Base-by-base conservation (phyloP, 2,329 filamentous ascomycete genomes). In the Talaromyces sp. region DNA sequence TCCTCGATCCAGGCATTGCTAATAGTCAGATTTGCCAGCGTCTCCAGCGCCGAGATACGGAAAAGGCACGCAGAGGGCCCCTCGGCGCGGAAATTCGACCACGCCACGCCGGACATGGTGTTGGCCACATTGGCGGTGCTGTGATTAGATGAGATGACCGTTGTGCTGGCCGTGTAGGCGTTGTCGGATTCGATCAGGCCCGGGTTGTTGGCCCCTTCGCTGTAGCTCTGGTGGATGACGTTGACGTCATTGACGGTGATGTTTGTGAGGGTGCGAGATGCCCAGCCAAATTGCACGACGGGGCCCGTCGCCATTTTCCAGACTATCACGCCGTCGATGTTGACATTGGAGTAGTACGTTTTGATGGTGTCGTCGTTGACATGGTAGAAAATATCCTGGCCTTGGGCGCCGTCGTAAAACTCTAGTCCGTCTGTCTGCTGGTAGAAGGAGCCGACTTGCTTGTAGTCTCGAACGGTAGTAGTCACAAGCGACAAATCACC, bases 391-490 rank as follows among this genome's bases (percentile, higher is more conserved):
- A 71, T 68, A 57, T 75, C 69, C 14, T 61, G 64, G 21, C 74
- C 66, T 19, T 55, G n/a, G 12, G 67, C 65, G 43, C 69, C 68
- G 0, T 72, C 59, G 58, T 76, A 75, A 54, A 74, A 67, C 46
- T 74, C 66, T 41, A 68, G 70, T 21, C 74, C 74, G 61, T 76
- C 74, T 0, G 74, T 76, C 62, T 76, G 74, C 24, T 63, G 64
- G 57, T 70, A 76, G 61, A 70, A 76, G 11, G 73, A 70, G 10
- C 74, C 74, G 32, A 76, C 74, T 61, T 75, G 74, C 64, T 76
- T 76, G 62, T 75, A 75, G 57, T 76, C 74, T 14, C 48, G 35
- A 27, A 73, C 61, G 8, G 21, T 14, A 12, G 32, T 52, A n/a
- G 56, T 53, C 21, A 58, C 27, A 3, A 17, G 46, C 10, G 31